Evolutionary conservation across 352 stramenopile genomes (phyloP), one percentile per base, ranked within the genome.

Genomic region (Pythium volutum): DNA sequence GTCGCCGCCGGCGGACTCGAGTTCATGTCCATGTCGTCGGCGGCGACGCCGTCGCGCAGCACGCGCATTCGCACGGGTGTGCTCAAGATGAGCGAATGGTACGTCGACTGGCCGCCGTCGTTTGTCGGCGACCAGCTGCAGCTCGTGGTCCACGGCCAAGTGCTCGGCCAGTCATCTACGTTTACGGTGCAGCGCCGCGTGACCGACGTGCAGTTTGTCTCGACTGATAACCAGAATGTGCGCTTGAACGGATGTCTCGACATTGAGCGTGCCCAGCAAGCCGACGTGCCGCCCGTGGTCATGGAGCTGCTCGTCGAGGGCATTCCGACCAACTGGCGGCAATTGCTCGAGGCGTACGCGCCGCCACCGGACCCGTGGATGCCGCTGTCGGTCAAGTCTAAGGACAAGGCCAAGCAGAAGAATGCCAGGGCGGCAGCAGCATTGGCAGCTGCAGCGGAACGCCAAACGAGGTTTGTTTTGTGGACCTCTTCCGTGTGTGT

Each of bases 261-360:
- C 31, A 73, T 74, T 33, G 66, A 81, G 10, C 54, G 60, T 2
- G 75, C 76, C 0, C 67, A 55, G 23, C 51, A 64, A 25, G 64
- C 45, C 16, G 71, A 73, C 1, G 65, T 88, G 12, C 80, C 82
- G 29, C 41, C 61, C 0, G 50, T 58, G 4, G 71, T 79, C 38
- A 70, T 84, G 55, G 75, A 85, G 42, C 42, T 88, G 18, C 64
- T 91, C 62, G 38, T 71, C 6, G 73, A 81, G 2, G 82, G 82
- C 1, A 70, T 91, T n/a, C 82, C 82, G 18, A 52, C 68, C 14
- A 73, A 75, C 23, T 90, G 76, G 64, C 62, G 67, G 20, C 55
- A 53, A 3, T 34, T 62, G 16, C 47, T 77, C n/a, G 47, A 75
- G 31, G 18, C 18, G 11, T 69, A 54, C 18, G 54, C 53, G 4